phyloP scores from a whole-genome alignment of 768 basidiomycete species.

The Tricholoma sp. region DNA sequence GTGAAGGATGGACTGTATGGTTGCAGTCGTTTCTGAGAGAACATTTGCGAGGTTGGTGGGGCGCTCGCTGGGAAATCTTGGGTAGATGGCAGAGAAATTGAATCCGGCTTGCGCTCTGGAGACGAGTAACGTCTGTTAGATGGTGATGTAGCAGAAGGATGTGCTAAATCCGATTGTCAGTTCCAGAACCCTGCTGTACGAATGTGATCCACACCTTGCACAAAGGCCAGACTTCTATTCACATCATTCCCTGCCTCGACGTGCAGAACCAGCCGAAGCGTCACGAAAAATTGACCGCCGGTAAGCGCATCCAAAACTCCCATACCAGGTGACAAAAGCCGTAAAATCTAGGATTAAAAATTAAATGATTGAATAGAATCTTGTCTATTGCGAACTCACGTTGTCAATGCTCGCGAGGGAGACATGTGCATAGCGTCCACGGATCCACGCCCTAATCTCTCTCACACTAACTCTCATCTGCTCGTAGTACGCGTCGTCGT shows the following conservation, averaged over 20 bases:
- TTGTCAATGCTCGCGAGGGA: slow-evolving; percentile 49
- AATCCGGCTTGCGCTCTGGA: neutral
- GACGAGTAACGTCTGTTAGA: neutral
- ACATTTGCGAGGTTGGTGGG: neutral
- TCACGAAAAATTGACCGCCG: slow-evolving; percentile 76
- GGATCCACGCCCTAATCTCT: slow-evolving; percentile 71
- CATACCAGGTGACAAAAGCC: slow-evolving; percentile 55
- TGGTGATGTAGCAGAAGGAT: neutral
- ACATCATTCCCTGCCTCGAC: slow-evolving; percentile 54
- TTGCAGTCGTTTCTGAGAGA: neutral
- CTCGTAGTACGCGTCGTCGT: slow-evolving; percentile 51
- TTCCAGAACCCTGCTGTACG: neutral
- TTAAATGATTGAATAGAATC: neutral
- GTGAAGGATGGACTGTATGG: neutral
- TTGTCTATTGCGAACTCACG: slow-evolving; percentile 25
- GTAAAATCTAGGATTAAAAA: slow-evolving; percentile 48
- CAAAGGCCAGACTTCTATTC: slow-evolving; percentile 65
- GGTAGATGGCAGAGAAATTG: neutral
- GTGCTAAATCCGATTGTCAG: neutral
- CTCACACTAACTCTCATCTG: slow-evolving; percentile 49
- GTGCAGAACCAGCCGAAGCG: slow-evolving; percentile 61
- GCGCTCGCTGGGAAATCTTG: neutral
- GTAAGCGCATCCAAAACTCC: slow-evolving; percentile 47
- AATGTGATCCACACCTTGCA: slow-evolving; percentile 52
- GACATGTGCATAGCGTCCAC: slow-evolving; percentile 61